Evolutionary conservation across 306 rosid species (phyloP).

Genomic region (Gleditsia sinensis): DNA sequence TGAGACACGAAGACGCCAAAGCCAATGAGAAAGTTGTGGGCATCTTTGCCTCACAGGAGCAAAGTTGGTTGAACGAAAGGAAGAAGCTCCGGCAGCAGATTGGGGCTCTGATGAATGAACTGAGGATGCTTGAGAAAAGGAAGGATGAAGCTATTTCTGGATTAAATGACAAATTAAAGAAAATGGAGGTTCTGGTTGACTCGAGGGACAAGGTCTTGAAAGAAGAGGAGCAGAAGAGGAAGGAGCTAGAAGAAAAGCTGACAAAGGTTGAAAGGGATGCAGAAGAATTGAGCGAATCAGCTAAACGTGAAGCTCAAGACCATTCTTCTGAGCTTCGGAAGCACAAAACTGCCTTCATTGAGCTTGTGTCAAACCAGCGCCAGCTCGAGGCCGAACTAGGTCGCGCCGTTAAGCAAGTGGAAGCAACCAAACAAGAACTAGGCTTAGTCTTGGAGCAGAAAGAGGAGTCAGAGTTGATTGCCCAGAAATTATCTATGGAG

Average conservation of each 20-base stretch:
- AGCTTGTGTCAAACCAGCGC: constrained; percentile 86
- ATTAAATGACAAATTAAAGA: constrained; percentile 58
- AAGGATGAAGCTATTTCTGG: constrained; percentile 48
- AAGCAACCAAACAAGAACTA: constrained; percentile 68
- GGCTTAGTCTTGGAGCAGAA: constrained; percentile 62
- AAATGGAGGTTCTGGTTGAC: constrained; percentile 59
- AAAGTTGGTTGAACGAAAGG: constrained; percentile 80
- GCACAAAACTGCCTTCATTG: constrained; percentile 91
- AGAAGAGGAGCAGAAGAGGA: constrained; percentile 59
- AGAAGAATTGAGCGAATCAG: constrained; percentile 65
- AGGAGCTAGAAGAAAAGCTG: constrained; percentile 65
- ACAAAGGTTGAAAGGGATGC: constrained; percentile 54
- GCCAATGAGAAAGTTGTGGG: constrained; percentile 96
- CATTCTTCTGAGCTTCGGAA: constrained; percentile 86
- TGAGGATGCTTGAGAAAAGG: constrained; percentile 64
- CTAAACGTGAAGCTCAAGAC: constrained; percentile 60
- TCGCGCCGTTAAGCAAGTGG: constrained; percentile 66
- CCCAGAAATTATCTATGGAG: constrained; percentile 70
- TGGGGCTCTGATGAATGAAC: constrained; percentile 65
- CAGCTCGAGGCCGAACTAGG: constrained; percentile 86
- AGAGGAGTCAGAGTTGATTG: constrained; percentile 81
- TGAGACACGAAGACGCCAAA: constrained; percentile 87
- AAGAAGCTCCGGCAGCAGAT: constrained; percentile 68
- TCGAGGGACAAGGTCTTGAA: constrained; percentile 58
- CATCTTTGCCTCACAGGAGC: constrained; percentile 91